Evolutionary conservation across 148 eudicot genomes (phyloP).

Genomic region (Spergularia marina): DNA sequence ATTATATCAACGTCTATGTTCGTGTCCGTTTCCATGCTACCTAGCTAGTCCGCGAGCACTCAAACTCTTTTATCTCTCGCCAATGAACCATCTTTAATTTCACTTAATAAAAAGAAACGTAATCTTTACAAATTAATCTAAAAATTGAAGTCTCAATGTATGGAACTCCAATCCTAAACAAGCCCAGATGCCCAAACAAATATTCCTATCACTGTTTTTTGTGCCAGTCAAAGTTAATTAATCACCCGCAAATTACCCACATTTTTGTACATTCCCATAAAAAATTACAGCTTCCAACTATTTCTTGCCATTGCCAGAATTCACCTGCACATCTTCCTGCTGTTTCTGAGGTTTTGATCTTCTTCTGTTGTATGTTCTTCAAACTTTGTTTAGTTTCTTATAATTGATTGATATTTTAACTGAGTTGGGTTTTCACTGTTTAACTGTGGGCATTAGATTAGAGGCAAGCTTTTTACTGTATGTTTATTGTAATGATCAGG

Average conservation of each 20-base stretch:
- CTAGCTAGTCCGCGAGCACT: too few species aligned
- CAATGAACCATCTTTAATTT: background rate
- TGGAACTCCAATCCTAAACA: constrained; percentile 21
- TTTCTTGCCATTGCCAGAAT: constrained; percentile 24
- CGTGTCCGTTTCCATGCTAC: too few species aligned
- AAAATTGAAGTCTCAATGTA: constrained; percentile 13
- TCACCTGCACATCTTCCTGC: constrained; percentile 12
- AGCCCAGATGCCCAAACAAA: constrained; percentile 21
- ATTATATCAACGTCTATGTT: too few species aligned
- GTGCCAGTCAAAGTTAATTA: constrained; percentile 3
- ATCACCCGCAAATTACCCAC: background rate
- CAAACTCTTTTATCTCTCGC: too few species aligned
- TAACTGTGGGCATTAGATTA: too few species aligned
- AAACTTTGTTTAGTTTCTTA: background rate
- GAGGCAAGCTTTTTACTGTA: too few species aligned
- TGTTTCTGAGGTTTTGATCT: constrained; percentile 30
- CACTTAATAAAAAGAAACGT: background rate
- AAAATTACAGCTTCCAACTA: constrained; percentile 10
- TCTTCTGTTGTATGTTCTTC: background rate
- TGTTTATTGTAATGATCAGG: background rate
- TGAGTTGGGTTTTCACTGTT: background rate
- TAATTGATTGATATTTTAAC: constrained; percentile 1
- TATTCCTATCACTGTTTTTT: constrained; percentile 6
- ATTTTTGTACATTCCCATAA: constrained; percentile 1
- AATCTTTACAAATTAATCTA: background rate